Percentiles rank a stretch among this genome's conserved stretches.
Evolutionary conservation across 768 basidiomycete genomes (phyloP).

Genomic region (Lepiota subincarnata): DNA sequence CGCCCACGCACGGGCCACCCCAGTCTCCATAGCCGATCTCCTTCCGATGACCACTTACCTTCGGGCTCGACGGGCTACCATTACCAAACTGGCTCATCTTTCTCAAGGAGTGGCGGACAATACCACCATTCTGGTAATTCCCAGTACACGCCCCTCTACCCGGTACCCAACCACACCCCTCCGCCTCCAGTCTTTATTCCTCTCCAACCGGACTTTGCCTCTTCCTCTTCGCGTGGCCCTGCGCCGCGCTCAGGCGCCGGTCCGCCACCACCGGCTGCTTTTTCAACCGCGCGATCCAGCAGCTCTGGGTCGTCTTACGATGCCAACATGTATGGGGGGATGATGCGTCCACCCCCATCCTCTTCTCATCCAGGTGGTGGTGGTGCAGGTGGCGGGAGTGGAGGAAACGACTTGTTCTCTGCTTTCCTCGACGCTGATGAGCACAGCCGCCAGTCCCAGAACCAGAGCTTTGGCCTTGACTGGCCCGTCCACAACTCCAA

Average conservation of each 20-base stretch:
- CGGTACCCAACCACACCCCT: constrained; percentile 10
- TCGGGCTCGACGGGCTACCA: constrained; percentile 9
- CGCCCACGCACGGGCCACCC: constrained; percentile 14
- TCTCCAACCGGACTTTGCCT: constrained; percentile 4
- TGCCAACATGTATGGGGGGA: constrained; percentile 5
- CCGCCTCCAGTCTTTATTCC: constrained; percentile 12
- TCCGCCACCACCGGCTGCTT: neutral
- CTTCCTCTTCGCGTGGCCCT: constrained; percentile 9
- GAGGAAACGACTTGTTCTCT: constrained; percentile 7
- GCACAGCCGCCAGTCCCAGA: constrained; percentile 12
- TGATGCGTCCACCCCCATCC: constrained; percentile 11
- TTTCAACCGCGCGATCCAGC: constrained; percentile 4
- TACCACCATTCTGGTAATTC: constrained; percentile 12
- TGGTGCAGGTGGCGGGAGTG: constrained; percentile 5
- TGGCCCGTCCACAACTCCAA: constrained; percentile 10
- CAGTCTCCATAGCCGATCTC: constrained; percentile 11
- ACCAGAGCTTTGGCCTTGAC: constrained; percentile 8
- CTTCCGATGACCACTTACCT: constrained; percentile 12
- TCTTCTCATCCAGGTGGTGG: neutral
- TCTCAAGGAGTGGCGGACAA: constrained; percentile 6
- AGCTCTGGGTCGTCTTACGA: constrained; percentile 10
- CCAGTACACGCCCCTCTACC: constrained; percentile 13
- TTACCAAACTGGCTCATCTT: constrained; percentile 10
- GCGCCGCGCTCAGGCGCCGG: constrained; percentile 5
- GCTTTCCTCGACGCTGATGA: constrained; percentile 10